Evolutionary conservation across 306 rosid species (phyloP), one percentile per base, ranked within the genome.

Genomic region (Casuarina equisetifolia): DNA sequence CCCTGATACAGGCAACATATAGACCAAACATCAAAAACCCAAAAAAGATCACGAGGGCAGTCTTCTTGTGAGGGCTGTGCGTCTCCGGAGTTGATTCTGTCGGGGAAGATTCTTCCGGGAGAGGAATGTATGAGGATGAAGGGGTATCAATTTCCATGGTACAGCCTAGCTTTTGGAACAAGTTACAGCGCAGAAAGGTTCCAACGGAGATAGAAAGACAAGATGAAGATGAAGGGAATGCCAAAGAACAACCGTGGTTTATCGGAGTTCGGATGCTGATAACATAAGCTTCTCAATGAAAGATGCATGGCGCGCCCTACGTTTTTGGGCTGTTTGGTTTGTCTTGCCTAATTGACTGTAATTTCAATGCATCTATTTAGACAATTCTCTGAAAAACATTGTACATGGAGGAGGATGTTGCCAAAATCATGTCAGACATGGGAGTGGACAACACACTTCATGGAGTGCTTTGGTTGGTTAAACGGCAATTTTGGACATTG

Each of bases 1-100:
- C 84, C 7, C 73, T 48, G 43, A 80, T 55, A 42, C 80, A 63
- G 77, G 88, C 78, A 35, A 82, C 86, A 61, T 88, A 49, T 9
- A 85, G 67, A 70, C 74, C 62, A 39, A 94, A 46, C 44, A 82
- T 9, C 5, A 90, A 74, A 54, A 90, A 74, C 38, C 88, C 92
- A 72, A 77, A 79, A 10, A 80, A 53, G 25, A 87, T 45, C 4
- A 74, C 61, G 72, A 79, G 3, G 38, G 66, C 9, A 70, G n/a
- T 64, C 79, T 84, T 89, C 43, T 43, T 2, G 36, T 74, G 82
- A 20, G 0, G 20, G 44, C 59, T 16, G 46, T 25, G 50, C 12
- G 20, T 66, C 32, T 25, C 71, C 46, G 19, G 46, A 39, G 74
- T 69, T 57, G 74, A 17, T 19, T 59, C 79, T 0, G 3, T 59